A percentile compares a stretch with the other conserved stretches of the same genome.
Evolutionary conservation across 148 eudicot species (phyloP).

Genomic region (Rhododendron vialii): DNA sequence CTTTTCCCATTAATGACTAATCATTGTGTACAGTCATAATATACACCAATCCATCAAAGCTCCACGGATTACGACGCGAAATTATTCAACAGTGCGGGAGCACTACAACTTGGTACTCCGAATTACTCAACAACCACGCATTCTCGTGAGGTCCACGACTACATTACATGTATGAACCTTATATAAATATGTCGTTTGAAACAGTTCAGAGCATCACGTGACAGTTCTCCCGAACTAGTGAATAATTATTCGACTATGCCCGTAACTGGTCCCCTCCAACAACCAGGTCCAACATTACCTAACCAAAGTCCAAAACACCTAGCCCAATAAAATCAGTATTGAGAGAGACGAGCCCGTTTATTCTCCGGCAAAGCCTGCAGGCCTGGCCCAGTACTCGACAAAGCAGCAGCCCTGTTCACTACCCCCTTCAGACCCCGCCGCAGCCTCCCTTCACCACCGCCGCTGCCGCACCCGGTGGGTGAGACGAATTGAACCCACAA

Average conservation of each 20-base stretch:
- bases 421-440: conserved; percentile 61
- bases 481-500: conserved; percentile 44
- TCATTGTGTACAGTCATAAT: not conserved
- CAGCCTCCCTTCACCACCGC: conserved; percentile 26
- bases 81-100: too few species aligned
- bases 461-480: not conserved
- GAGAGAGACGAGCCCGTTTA: conserved; percentile 18
- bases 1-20: not conserved
- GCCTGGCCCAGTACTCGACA: conserved; percentile 16
- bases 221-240: not conserved
- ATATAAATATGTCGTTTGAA: not conserved
- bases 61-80: not conserved
- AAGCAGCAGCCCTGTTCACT: conserved; percentile 38
- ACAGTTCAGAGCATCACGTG: not conserved
- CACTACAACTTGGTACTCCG: not conserved
- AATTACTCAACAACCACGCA: not conserved
- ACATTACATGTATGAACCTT: not conserved
- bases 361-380: conserved; percentile 25
- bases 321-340: conserved; percentile 4
- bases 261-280: not conserved
- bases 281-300: not conserved
- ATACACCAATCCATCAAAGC: not conserved
- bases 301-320: not conserved
- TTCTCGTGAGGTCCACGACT: not conserved
- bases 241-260: not conserved